A percentile compares a stretch with the other conserved stretches of the same genome.
Evolutionary conservation across 108 stramenopile species (phyloP).

Genomic region (Bacterosira constricta): DNA sequence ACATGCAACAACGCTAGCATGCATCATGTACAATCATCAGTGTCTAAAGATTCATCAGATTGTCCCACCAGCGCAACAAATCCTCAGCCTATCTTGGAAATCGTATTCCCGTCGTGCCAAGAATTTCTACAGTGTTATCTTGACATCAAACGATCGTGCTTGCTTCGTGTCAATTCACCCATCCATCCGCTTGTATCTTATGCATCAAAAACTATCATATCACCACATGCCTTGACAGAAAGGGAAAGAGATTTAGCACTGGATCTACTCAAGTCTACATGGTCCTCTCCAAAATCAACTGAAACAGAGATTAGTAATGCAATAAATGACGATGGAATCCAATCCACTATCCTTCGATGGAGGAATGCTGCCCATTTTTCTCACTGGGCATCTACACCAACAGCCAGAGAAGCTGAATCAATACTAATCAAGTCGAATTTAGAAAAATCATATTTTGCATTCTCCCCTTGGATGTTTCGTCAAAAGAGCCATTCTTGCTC

Average conservation of each 20-base stretch:
- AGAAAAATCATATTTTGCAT: conserved; percentile 34
- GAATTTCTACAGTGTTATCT: conserved; percentile 24
- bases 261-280: conserved; percentile 15
- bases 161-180: conserved; percentile 19
- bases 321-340: background rate
- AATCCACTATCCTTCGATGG: conserved; percentile 29
- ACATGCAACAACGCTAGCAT: background rate
- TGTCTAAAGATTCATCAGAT: no score
- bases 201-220: conserved; percentile 35
- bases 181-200: conserved; percentile 38
- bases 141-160: conserved; percentile 33
- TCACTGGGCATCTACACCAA: conserved; percentile 22
- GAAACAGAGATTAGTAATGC: background rate
- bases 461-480: conserved; percentile 17
- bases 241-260: conserved; percentile 23
- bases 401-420: background rate
- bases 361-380: conserved; percentile 38
- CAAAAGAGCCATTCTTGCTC: conserved; percentile 35
- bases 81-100: no score
- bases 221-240: conserved; percentile 19
- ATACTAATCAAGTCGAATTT: conserved; percentile 26
- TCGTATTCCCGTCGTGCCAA: conserved; percentile 15
- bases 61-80: no score
- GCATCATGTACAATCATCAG: no score
- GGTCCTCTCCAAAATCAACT: background rate